Base-by-base conservation (phyloP, 2,329 filamentous ascomycete genomes). In the Clonostachys rosea region DNA sequence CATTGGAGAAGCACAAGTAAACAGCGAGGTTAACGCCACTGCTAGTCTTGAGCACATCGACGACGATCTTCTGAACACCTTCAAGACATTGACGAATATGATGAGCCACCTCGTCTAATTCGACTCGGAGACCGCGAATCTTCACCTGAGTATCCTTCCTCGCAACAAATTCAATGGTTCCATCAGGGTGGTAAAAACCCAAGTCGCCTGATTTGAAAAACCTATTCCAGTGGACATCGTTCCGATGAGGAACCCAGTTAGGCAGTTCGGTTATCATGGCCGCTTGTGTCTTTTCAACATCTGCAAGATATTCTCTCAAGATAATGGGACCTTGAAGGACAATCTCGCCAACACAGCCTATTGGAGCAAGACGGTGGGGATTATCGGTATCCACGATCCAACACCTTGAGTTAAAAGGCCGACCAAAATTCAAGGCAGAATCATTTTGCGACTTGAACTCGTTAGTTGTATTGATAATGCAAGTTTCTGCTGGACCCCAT, bases 291-390 rank as follows among this genome's bases (percentile, higher is more conserved):
- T 13, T 12, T 33, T 49, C 37, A 33, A 56, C 4, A 9, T 58
- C 51, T 46, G 73, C 70, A n/a, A 76, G 58, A 47, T 79, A 80
- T 34, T 74, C 73, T 35, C 68, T 60, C 20, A 70, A 71, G 14
- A 79, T 12, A 12, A 47, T 52, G 18, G 74, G 74, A 2, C 50
- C 52, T 35, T 54, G 47, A 14, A 54, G 43, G 24, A 50, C 35
- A 13, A 54, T 42, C 41, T 54, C 52, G 6, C 52, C 51, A 4
- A 50, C n/a, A 13, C 36, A 43, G 11, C 52, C 52, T 16, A 51
- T 20, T 17, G 52, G 52, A 3, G 46, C 46, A 2, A 50, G 40
- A 3, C 42, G 35, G 14, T 47, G n/a, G 16, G 42, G 30, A 33
- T 54, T 34, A 3, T 47, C 34, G 9, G 43, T 20, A 13, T 52